These are phyloP conservation scores for Agrostemma githago DNA, from an alignment of 148 eudicot genomes.

Conservation along the genomic window DNA sequence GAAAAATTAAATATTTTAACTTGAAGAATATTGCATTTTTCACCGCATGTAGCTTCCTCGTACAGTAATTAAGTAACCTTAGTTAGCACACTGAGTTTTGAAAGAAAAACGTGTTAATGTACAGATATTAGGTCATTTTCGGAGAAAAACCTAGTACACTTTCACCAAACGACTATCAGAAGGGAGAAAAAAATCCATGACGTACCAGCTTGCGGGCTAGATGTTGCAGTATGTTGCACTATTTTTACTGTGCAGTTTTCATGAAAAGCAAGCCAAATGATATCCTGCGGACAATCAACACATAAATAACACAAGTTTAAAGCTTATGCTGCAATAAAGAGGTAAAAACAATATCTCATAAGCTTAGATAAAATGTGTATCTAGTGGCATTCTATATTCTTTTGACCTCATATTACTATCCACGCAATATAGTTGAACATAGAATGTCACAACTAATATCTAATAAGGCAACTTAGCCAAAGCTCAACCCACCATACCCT, in stretches of 20 bases:
- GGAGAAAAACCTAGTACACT: no score
- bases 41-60: neutral
- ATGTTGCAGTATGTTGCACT: slow-evolving; percentile 42
- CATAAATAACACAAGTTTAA: slow-evolving; percentile 7
- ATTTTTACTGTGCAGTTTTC: slow-evolving; percentile 56
- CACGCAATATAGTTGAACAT: neutral
- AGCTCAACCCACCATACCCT: neutral
- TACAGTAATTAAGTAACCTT: neutral
- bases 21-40: neutral
- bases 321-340: neutral
- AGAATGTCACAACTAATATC: neutral
- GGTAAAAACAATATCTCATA: neutral
- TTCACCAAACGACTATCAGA: neutral
- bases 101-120: neutral
- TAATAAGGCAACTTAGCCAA: neutral
- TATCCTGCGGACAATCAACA: slow-evolving; percentile 42
- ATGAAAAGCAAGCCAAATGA: slow-evolving; percentile 51
- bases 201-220: slow-evolving; percentile 60
- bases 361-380: neutral
- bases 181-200: slow-evolving; percentile 1
- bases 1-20: neutral
- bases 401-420: neutral
- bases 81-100: neutral
- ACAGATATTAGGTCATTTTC: neutral
- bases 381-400: neutral